These are phyloP conservation scores for Salix arbutifolia DNA, from an alignment of 345 rosid genomes.

Conservation along the genomic window DNA sequence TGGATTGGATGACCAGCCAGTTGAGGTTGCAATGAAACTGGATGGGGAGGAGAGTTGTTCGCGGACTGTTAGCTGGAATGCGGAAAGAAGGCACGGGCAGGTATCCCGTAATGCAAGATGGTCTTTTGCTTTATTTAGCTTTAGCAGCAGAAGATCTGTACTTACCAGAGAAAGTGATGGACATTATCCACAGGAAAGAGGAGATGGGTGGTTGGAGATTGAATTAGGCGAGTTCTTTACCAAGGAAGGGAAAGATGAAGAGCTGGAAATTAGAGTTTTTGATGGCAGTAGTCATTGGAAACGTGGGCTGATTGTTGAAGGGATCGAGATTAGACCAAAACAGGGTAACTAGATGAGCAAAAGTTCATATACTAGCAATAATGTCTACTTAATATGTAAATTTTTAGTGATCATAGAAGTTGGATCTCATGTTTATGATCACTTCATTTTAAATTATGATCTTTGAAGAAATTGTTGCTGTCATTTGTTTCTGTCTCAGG, in stretches of 20 bases:
- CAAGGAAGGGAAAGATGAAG: constrained; percentile 10
- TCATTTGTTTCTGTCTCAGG: constrained; percentile 29
- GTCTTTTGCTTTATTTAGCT: too few species aligned
- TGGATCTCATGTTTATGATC: not conserved
- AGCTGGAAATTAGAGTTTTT: constrained; percentile 14
- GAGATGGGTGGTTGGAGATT: constrained; percentile 39
- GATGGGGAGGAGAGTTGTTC: not conserved
- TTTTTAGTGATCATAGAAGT: not conserved
- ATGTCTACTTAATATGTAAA: not conserved
- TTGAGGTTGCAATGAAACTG: constrained; percentile 14
- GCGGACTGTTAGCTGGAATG: constrained; percentile 5
- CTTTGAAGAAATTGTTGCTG: not conserved
- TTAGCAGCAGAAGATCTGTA: too few species aligned
- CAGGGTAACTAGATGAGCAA: not conserved
- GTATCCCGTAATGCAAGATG: not conserved
- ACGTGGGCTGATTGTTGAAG: constrained; percentile 29
- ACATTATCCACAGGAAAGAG: not conserved
- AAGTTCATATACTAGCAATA: not conserved
- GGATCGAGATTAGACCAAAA: constrained; percentile 43
- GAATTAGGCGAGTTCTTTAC: constrained; percentile 24
- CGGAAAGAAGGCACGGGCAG: constrained; percentile 4
- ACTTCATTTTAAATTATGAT: not conserved
- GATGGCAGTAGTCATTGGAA: constrained; percentile 9
- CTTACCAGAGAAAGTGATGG: not conserved
- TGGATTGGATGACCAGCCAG: constrained; percentile 16